Evolutionary conservation across 768 basidiomycete genomes (phyloP), one percentile per base, ranked within the genome.

Genomic region (Trichaptum fuscoviolaceum): DNA sequence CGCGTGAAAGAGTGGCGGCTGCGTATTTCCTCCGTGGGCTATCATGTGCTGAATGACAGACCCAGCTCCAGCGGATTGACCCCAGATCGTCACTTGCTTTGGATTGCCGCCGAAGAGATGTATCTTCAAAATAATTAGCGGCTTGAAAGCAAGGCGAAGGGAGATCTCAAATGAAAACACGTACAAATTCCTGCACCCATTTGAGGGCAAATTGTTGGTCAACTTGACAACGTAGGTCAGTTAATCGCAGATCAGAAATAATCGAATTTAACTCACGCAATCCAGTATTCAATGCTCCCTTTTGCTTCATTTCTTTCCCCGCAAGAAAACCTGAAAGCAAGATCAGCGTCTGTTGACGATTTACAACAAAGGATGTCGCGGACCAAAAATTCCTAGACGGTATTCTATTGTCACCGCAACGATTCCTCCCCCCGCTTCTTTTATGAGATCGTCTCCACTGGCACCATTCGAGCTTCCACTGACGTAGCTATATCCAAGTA

Each of bases 31-130:
- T 18, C 75, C 76, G 42, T 83, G 74, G 10, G 84, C 83, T 35
- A 84, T 71, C 0, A 83, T 61, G 35, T 85, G 83, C 63, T 84
- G 83, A 6, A 84, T 27, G 7, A 84, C 83, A 1, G 83, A 84
- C 4, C 83, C 83, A 52, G 79, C 84, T 65, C 75, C 73, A 24
- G 75, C 75, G 0, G 74, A 77, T 69, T 80, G 71, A 0, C 81
- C 82, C 80, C 79, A 82, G 15, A 83, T 79, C 1, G 80, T 76
- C 26, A 82, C 81, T 66, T 72, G 71, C 0, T 60, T 15, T 1
- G 79, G 80, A 66, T 82, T 77, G 1, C 82, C 82, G 0, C 80
- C 78, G 63, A 82, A 83, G 67, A 77, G 73, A 15, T 62, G 65
- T 61, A 81, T 79, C 80, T 82, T 69, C 23, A 36, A 64, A 52